phyloP scores from a whole-genome alignment of 768 basidiomycete genomes.

The Phallus indusiatus region DNA sequence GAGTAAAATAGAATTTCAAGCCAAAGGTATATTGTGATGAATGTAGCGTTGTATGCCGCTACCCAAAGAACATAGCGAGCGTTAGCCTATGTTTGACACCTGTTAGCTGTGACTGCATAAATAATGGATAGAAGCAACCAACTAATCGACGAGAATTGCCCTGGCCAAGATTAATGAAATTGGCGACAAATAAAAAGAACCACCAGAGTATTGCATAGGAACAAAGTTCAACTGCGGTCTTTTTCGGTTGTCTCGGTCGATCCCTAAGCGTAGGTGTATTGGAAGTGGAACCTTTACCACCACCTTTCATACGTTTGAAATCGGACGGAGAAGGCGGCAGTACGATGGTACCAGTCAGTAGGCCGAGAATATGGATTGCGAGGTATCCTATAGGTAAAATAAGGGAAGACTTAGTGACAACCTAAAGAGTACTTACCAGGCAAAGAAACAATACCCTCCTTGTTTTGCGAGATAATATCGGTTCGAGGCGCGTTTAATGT shows the following conservation, averaged over 20 bases:
- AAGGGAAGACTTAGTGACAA: neutral
- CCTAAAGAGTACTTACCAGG: slow-evolving; percentile 35
- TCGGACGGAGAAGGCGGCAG: slow-evolving; percentile 71
- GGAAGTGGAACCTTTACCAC: neutral
- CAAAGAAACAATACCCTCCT: slow-evolving; percentile 83
- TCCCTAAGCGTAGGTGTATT: neutral
- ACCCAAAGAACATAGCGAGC: slow-evolving; percentile 85
- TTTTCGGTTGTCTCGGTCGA: slow-evolving; percentile 35
- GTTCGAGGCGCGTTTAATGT: slow-evolving; percentile 56
- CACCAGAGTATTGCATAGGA: slow-evolving; percentile 79
- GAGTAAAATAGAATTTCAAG: slow-evolving; percentile 68
- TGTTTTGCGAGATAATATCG: slow-evolving; percentile 68
- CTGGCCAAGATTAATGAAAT: slow-evolving; percentile 23
- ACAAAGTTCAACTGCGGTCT: slow-evolving; percentile 67
- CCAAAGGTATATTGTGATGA: slow-evolving; percentile 70
- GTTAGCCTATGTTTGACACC: slow-evolving; percentile 52
- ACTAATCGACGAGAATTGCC: slow-evolving; percentile 56
- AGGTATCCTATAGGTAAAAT: slow-evolving; percentile 60
- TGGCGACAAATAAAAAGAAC: slow-evolving; percentile 36
- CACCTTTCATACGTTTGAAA: slow-evolving; percentile 39
- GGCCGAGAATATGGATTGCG: slow-evolving; percentile 78
- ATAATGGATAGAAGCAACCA: slow-evolving; percentile 17
- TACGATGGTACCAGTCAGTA: slow-evolving; percentile 71
- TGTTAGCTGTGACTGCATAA: neutral
- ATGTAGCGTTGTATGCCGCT: slow-evolving; percentile 78